phyloP scores from a whole-genome alignment of 208 protist genomes.

The Trypanosoma melophagium region DNA sequence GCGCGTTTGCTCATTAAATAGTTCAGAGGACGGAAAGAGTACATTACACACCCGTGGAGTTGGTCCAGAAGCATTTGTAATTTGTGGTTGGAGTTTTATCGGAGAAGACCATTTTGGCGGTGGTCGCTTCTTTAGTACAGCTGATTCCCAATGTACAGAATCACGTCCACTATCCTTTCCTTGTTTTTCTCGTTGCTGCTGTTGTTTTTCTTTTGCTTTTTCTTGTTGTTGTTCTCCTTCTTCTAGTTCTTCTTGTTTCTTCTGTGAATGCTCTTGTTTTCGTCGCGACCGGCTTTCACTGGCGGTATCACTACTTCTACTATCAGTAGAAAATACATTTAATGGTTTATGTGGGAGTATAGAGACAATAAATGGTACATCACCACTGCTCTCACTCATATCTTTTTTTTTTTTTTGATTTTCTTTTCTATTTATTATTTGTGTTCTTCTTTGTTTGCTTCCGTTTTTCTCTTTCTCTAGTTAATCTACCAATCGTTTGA shows the following conservation, averaged over 20 bases:
- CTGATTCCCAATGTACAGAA: neutral
- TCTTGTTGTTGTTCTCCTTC: neutral
- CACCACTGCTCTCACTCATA: neutral
- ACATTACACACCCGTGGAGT: conserved; percentile 7
- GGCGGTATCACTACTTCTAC: neutral
- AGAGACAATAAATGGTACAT: neutral
- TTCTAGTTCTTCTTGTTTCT: neutral
- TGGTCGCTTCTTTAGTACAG: neutral
- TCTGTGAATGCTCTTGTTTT: neutral
- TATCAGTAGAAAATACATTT: neutral
- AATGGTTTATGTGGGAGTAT: neutral
- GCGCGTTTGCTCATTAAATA: neutral
- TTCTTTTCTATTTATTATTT: neutral
- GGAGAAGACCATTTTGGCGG: neutral
- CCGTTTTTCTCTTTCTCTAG: too few relatives aligned
- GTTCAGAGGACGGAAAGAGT: neutral
- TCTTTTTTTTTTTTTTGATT: neutral
- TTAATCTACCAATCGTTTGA: neutral
- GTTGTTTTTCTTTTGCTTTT: neutral
- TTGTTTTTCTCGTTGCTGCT: neutral
- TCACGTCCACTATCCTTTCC: neutral
- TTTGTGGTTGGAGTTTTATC: neutral
- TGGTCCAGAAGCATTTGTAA: neutral
- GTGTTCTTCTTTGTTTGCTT: too few relatives aligned
- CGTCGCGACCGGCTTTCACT: neutral